Base-by-base conservation (phyloP, 1,139 yeast species). In the Yamadazyma epiphylla region DNA sequence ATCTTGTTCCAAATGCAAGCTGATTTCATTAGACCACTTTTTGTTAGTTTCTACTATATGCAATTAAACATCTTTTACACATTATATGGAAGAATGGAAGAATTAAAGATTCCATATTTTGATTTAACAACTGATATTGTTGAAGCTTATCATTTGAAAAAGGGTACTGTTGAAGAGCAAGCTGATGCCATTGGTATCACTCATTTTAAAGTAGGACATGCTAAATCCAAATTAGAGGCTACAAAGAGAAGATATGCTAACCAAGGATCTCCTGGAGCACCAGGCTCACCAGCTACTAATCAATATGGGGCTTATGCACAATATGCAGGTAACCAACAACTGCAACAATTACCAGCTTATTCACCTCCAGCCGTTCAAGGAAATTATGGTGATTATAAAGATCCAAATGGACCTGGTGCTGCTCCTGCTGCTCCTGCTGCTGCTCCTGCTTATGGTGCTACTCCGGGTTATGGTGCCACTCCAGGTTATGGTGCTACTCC, bases 1-100 rank as follows among this genome's bases (percentile, higher is more conserved):
- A 64, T 82, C 29, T 67, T 91, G 53, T 91, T 91, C 58, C 78
- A 76, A 48, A 70, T 91, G 61, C 96, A 91, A 60, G 84, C 88
- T 7, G 94, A 88, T 48, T 87, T 91, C 55, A 89, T 91, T 53
- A 80, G 78, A 51, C 98, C 98, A 9, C 67, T 91, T 49, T 94
- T 91, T 63, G 94, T 89, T 46, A 81, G 94, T 37, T 81, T 91
- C 58, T 91, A 91, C 64, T 91, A 80, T 70, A 91, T 94, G 97
- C 99, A 91, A 64, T 74, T 91, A 64, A 91, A 91, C 66, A 87
- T 91, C 38, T 91, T 88, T 61, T 91, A 91, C 69, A 88, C 96
- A 0, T 67, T 91, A 41, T 89, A 85, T 66, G 82, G 74, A 50
- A 74, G 85, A 47, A 86, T 91, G 87, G 95, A 89, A 60, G 95